Evolutionary conservation across 83 land plant species (phyloP).

Genomic region (Picea mariana): DNA sequence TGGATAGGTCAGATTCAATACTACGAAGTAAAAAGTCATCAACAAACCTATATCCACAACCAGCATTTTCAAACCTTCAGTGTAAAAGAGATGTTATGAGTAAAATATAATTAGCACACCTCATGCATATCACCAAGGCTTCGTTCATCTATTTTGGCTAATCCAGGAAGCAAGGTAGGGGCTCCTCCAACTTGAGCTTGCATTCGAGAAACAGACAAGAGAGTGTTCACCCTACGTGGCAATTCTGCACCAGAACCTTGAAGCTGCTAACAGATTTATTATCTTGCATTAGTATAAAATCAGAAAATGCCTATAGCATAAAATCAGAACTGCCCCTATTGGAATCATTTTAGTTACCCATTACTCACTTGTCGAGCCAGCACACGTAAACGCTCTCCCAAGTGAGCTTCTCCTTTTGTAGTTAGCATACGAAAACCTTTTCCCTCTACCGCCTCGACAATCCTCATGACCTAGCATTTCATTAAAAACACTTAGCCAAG

Average conservation of each 20-base stretch:
- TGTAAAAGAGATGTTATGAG: not conserved
- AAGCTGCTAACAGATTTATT: constrained; percentile 44
- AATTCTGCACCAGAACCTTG: constrained; percentile 90
- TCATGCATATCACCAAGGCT: constrained; percentile 94
- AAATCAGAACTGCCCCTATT: not conserved
- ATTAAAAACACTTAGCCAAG: not conserved
- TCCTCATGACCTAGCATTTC: constrained; percentile 79
- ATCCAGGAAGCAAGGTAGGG: constrained; percentile 59
- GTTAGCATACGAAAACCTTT: constrained; percentile 85
- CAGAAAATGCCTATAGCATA: not conserved
- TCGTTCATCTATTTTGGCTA: constrained; percentile 81
- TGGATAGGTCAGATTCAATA: not conserved
- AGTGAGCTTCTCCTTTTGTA: constrained; percentile 79
- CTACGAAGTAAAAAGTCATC: not conserved
- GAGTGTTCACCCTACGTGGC: constrained; percentile 79
- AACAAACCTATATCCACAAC: not conserved
- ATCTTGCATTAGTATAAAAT: not conserved
- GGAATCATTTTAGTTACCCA: not conserved
- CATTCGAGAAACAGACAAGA: constrained; percentile 75
- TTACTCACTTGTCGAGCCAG: constrained; percentile 70
- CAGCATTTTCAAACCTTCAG: not conserved
- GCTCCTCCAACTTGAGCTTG: constrained; percentile 59
- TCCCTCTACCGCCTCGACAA: constrained; percentile 88
- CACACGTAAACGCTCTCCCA: constrained; percentile 77
- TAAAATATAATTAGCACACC: constrained; percentile 27